phyloP scores from a whole-genome alignment of 208 protist genomes.

The Acanthamoeba lenticulata region DNA sequence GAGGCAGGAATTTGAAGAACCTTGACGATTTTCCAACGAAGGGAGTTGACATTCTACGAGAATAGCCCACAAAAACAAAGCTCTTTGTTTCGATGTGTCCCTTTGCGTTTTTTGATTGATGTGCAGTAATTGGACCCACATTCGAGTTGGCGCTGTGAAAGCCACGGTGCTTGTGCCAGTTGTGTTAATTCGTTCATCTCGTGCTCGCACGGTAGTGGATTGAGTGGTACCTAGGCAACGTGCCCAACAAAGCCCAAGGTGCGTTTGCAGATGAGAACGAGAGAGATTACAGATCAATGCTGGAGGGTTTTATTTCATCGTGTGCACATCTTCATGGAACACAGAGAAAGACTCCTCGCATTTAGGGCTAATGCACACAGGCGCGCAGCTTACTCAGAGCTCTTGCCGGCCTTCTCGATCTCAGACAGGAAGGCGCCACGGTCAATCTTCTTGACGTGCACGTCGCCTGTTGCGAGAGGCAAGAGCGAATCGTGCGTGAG shows the following conservation, averaged over 20 bases:
- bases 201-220: too few relatives aligned
- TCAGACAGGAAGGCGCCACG: conserved; percentile 71
- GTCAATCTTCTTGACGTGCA: conserved; percentile 75
- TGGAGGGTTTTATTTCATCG: not conserved
- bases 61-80: too few relatives aligned
- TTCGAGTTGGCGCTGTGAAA: too few relatives aligned
- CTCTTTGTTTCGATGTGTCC: too few relatives aligned
- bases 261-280: not conserved
- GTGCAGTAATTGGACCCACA: too few relatives aligned
- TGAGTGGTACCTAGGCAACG: not conserved
- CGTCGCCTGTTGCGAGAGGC: not conserved
- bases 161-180: too few relatives aligned
- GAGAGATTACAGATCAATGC: not conserved
- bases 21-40: too few relatives aligned
- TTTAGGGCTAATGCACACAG: not conserved
- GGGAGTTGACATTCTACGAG: too few relatives aligned
- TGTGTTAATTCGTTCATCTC: too few relatives aligned
- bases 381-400: conserved; percentile 52
- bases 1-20: too few relatives aligned
- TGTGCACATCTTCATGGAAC: not conserved
- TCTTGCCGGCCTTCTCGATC: conserved; percentile 16
- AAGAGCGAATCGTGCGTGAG: not conserved
- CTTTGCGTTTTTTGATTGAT: too few relatives aligned
- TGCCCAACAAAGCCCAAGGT: not conserved
- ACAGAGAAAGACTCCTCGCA: not conserved